Percentiles rank a stretch among this genome's conserved stretches.
Evolutionary conservation across 345 rosid genomes (phyloP).

Genomic region (Aurinia saxatilis): DNA sequence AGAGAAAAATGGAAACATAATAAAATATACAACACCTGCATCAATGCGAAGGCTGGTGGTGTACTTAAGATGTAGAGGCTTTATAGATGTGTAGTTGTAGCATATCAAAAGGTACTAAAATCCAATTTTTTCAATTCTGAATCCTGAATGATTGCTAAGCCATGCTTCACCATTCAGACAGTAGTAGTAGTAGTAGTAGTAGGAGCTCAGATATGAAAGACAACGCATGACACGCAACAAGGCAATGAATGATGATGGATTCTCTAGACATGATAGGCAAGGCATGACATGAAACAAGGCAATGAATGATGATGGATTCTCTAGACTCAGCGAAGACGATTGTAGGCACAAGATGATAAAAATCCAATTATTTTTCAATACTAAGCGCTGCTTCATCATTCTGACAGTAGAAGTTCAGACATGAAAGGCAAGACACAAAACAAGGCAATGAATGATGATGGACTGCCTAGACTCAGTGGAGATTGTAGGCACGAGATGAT

Average conservation of each 20-base stretch:
- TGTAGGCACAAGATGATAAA: slow-evolving; percentile 6
- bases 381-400: slow-evolving; percentile 60
- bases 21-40: slow-evolving; percentile 72
- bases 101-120: slow-evolving; percentile 37
- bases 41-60: slow-evolving; percentile 63
- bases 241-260: too few relatives aligned
- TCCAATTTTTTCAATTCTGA: slow-evolving; percentile 63
- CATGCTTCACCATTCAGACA: slow-evolving; percentile 66
- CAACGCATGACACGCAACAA: too few relatives aligned
- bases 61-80: slow-evolving; percentile 66
- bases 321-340: neutral
- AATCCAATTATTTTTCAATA: slow-evolving; percentile 16
- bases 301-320: slow-evolving; percentile 1
- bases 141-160: slow-evolving; percentile 69
- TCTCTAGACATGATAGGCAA: too few relatives aligned
- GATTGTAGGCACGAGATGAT: slow-evolving; percentile 29
- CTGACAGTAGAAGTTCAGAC: slow-evolving; percentile 57
- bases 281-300: slow-evolving; percentile 51
- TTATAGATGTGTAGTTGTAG: slow-evolving; percentile 48
- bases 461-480: too few relatives aligned
- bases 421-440: slow-evolving; percentile 61
- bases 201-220: slow-evolving; percentile 56
- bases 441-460: too few relatives aligned
- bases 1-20: slow-evolving; percentile 16
- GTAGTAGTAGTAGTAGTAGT: too few relatives aligned